Base-by-base conservation (phyloP, 2,329 filamentous ascomycete species). In the Apiospora phragmitis region DNA sequence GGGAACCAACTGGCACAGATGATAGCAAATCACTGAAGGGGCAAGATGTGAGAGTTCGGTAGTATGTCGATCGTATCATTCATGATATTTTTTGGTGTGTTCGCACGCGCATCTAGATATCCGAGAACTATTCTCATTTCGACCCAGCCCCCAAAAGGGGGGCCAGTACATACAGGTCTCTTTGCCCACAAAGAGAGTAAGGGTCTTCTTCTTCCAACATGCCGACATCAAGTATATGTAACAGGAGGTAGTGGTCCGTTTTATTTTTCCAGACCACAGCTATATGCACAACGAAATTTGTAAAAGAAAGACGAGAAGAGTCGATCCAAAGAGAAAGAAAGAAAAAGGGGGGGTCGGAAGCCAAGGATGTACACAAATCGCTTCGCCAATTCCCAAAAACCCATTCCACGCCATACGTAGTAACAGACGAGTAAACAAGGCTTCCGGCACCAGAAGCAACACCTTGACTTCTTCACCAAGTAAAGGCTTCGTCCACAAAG, bases 401-500 rank as follows among this genome's bases (percentile, higher is more conserved):
- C 55, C 32, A 62, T 38, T 38, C 32, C 55, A 62, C 55, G 55
- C 55, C 51, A 59, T 59, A 14, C 51, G 7, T 59, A 21, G 16
- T 59, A 35, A 35, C 26, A 59, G 51, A 59, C 51, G 51, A 59
- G 26, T 35, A 11, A 59, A 18, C 16, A 32, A 32, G 51, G 51
- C 29, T 59, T 59, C 29, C 16, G 29, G 16, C 32, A 11, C 29
- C 32, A 38, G 38, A 62, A 38, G 9, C 11, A 62, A 38, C n/a
- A n/a, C 55, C 55, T 62, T 38, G 21, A 38, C 55, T 62, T 62
- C 26, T 73, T 76, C 83, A 89, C 87, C 86, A 89, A 3, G 86
- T 86, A 82, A 95, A 95, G 5, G 92, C 91, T 80, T 95, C 92
- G 82, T 95, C 93, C 72, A 93, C 87, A 80, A 95, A 94, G 77